These are phyloP conservation scores for Bryoerythrophyllum caledonicum DNA, from an alignment of 225 moss, liverwort and hornwort species.

Conservation along the genomic window DNA sequence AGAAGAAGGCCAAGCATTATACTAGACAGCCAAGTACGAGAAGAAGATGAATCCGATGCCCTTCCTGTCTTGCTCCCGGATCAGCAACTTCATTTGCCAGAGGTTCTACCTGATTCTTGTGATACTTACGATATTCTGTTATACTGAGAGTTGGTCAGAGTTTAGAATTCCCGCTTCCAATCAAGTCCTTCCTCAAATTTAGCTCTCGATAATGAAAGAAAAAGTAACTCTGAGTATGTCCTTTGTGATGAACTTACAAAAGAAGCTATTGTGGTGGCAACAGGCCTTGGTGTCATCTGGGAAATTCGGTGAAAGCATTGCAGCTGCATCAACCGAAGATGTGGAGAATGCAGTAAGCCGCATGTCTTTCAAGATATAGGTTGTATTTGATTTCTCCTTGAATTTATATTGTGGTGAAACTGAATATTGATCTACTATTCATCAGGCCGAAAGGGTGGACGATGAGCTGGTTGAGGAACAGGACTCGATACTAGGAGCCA, in stretches of 20 bases:
- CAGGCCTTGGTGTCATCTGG: constrained; percentile 34
- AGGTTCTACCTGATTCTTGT: constrained; percentile 31
- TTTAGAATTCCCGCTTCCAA: constrained; percentile 3
- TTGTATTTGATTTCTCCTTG: background rate
- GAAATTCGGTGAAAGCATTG: constrained; percentile 41
- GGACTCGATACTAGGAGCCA: constrained; percentile 43
- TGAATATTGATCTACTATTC: constrained; percentile 4
- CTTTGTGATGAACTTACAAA: background rate
- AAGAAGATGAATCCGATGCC: constrained; percentile 56
- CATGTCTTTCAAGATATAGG: background rate
- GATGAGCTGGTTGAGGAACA: constrained; percentile 34
- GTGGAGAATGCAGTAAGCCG: constrained; percentile 22
- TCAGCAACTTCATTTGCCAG: constrained; percentile 23
- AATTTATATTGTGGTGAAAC: background rate
- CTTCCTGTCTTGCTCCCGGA: constrained; percentile 40
- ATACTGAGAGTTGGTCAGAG: constrained; percentile 6
- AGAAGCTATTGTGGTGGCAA: constrained; percentile 6
- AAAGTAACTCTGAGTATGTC: background rate
- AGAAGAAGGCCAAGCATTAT: constrained; percentile 42
- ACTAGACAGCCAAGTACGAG: constrained; percentile 40
- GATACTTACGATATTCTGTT: background rate
- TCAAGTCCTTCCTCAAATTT: background rate
- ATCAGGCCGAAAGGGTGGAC: constrained; percentile 28
- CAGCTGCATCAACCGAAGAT: constrained; percentile 28
- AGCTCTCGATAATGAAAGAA: constrained; percentile 6